Evolutionary conservation across 106 monocot species (phyloP), one percentile per base, ranked within the genome.

Genomic region (Dendrobium chrysotoxum): DNA sequence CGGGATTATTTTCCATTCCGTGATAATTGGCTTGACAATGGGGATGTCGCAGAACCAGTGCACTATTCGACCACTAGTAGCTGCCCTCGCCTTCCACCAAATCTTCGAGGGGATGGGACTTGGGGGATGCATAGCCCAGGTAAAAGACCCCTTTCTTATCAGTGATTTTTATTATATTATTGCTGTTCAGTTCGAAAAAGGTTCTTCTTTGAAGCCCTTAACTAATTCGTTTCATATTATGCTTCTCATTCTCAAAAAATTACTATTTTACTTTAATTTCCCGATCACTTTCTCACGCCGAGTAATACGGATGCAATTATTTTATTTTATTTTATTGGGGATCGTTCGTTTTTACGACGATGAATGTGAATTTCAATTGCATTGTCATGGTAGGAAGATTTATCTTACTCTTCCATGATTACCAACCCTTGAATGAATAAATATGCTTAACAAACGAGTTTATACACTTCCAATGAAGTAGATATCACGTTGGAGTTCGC

Each of bases 101-200:
- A 82, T 94, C 50, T 97, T 97, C 67, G 94, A 97, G 71, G 96
- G 96, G 17, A 94, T 97, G 96, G 96, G 96, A 4, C 89, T 97
- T 50, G 94, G 94, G 23, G 94, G 96, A 47, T 97, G 96, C 86
- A 94, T 97, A 81, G 96, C 96, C 6, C 93, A 96, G 96, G 96
- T 96, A 67, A 83, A 85, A 31, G 11, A 10, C 16, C 28, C 13
- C 61, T 28, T 47, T 26, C 76, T 50, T 47, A 20, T 45, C 4
- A 0, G 10, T 47, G 25, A 46, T 76, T 76, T 76, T 26, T 3
- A 70, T 4, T 16, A 7, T 4, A 28, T 28, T 71, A n/a, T 21
- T 25, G 20, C 23, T 61, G 25, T 57, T 18, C 67, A 78, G 54
- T 58, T 38, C 21, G 18, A 58, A 23, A 78, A 35, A 15, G 15